A percentile compares a stretch with the other conserved stretches of the same genome.
phyloP scores from a whole-genome alignment of 1,139 yeast genomes.

The Geotrichum macrosporum region DNA sequence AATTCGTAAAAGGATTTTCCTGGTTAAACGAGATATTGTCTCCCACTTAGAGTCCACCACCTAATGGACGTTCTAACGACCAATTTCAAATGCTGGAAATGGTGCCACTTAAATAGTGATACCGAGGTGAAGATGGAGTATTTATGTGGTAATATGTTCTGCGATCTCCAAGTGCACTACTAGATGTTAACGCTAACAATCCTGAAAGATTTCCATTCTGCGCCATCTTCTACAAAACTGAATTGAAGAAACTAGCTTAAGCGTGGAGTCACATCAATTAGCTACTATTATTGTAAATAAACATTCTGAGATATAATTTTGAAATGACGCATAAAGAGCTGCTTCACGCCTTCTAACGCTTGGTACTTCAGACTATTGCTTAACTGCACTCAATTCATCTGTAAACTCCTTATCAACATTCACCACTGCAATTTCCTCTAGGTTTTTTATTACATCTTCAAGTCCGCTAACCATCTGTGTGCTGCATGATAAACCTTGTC shows the following conservation, averaged over 20 bases:
- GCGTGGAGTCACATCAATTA: slow-evolving; percentile 23
- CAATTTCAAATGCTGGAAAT: neutral
- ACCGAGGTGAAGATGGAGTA: slow-evolving; percentile 11
- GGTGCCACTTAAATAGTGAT: slow-evolving; percentile 2
- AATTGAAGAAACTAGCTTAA: slow-evolving; percentile 39
- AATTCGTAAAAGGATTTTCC: slow-evolving; percentile 1
- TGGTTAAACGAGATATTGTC: slow-evolving; percentile 1
- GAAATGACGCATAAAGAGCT: slow-evolving; percentile 39
- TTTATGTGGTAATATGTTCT: slow-evolving; percentile 7
- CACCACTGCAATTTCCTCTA: slow-evolving; percentile 39
- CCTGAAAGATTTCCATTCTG: slow-evolving; percentile 32
- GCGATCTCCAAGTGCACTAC: too few relatives aligned
- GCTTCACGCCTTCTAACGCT: slow-evolving; percentile 40
- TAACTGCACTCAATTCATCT: slow-evolving; percentile 36
- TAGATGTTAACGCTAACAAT: slow-evolving; percentile 33
- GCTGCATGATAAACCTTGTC: slow-evolving; percentile 30
- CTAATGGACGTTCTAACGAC: slow-evolving; percentile 9
- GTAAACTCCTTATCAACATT: slow-evolving; percentile 30
- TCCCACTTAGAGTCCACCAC: slow-evolving; percentile 2
- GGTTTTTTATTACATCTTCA: slow-evolving; percentile 34
- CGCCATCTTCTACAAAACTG: slow-evolving; percentile 38
- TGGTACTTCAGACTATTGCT: slow-evolving; percentile 40
- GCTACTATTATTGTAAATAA: neutral
- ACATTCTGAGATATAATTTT: slow-evolving; percentile 35
- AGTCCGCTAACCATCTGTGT: slow-evolving; percentile 38